A percentile compares a stretch with the other conserved stretches of the same genome.
Evolutionary conservation across 1,284 basidiomycete species (phyloP).

Genomic region (Athelia sp.): DNA sequence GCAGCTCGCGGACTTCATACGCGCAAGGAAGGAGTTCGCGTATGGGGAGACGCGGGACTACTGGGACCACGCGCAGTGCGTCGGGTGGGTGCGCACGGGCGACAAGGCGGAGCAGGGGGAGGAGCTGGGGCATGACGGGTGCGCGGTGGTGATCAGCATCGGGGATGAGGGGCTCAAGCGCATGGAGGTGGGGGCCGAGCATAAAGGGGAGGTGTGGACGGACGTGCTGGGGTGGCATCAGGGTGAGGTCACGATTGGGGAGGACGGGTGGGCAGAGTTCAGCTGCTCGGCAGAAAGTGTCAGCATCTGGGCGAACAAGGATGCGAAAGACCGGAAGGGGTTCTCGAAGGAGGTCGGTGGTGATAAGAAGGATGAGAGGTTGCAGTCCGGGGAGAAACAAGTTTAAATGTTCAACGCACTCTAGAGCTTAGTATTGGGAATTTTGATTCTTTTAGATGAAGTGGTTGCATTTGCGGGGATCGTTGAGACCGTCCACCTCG

Average conservation of each 20-base stretch:
- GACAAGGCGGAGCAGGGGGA: slow-evolving; percentile 17
- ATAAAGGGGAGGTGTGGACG: slow-evolving; percentile 48
- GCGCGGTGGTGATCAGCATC: slow-evolving; percentile 67
- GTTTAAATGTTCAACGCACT: too few relatives aligned
- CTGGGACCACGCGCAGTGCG: slow-evolving; percentile 49
- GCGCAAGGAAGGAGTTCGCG: slow-evolving; percentile 57
- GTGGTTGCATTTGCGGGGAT: too few relatives aligned
- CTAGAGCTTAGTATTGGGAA: too few relatives aligned
- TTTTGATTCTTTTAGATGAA: too few relatives aligned
- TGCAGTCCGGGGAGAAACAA: too few relatives aligned
- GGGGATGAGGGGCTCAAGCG: slow-evolving; percentile 26
- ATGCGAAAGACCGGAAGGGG: slow-evolving; percentile 37
- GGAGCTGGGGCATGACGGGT: slow-evolving; percentile 38
- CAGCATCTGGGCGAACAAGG: slow-evolving; percentile 42
- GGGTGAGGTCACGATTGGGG: slow-evolving; percentile 44
- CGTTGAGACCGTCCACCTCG: too few relatives aligned
- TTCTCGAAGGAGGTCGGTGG: slow-evolving; percentile 18
- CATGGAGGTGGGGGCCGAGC: slow-evolving; percentile 43
- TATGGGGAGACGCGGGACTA: slow-evolving; percentile 62
- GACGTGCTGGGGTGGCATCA: slow-evolving; percentile 49
- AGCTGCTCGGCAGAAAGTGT: slow-evolving; percentile 36
- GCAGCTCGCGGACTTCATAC: slow-evolving; percentile 48
- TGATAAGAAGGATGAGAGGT: too few relatives aligned
- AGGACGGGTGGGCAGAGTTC: slow-evolving; percentile 52
- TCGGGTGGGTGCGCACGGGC: slow-evolving; percentile 71